Percentiles rank a stretch among this genome's conserved stretches.
phyloP scores from a whole-genome alignment of 352 stramenopile species.

The Phytopythium oedochilum region DNA sequence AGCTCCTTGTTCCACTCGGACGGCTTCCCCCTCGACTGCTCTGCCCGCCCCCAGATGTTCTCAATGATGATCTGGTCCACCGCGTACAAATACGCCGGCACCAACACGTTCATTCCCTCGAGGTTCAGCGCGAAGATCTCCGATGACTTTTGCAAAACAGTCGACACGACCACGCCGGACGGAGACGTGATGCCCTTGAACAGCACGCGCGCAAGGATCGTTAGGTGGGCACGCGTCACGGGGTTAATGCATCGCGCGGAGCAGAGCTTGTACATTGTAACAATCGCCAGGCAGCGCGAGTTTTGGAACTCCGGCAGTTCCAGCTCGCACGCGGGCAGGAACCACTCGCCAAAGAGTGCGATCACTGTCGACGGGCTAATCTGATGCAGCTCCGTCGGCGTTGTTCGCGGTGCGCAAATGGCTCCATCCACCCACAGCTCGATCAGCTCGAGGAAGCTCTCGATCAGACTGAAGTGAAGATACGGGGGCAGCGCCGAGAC shows the following conservation, averaged over 20 bases:
- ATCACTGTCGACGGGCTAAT: slow-evolving; percentile 82
- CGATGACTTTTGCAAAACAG: slow-evolving; percentile 70
- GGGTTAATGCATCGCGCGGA: slow-evolving; percentile 58
- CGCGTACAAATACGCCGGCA: slow-evolving; percentile 75
- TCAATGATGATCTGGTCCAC: slow-evolving; percentile 82
- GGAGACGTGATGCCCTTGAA: slow-evolving; percentile 77
- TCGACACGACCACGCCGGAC: slow-evolving; percentile 73
- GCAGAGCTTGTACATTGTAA: slow-evolving; percentile 77
- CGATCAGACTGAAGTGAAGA: slow-evolving; percentile 67
- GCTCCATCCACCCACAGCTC: slow-evolving; percentile 77
- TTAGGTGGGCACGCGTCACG: slow-evolving; percentile 60
- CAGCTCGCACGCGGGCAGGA: slow-evolving; percentile 78
- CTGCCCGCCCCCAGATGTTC: slow-evolving; percentile 69
- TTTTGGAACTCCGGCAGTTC: slow-evolving; percentile 67
- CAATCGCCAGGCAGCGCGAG: slow-evolving; percentile 69
- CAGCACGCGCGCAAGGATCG: slow-evolving; percentile 54
- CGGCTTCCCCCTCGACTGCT: slow-evolving; percentile 61
- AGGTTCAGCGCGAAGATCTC: slow-evolving; percentile 76
- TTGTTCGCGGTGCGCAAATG: slow-evolving; percentile 56
- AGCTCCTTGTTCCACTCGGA: slow-evolving; percentile 84
- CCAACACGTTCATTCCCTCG: slow-evolving; percentile 69
- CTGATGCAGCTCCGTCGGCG: slow-evolving; percentile 48
- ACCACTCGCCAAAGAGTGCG: slow-evolving; percentile 85
- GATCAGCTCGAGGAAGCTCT: slow-evolving; percentile 70
- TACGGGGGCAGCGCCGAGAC: slow-evolving; percentile 56